Conservation (phyloP, 805 yeast genomes). For the Lipomyces sp. region DNA sequence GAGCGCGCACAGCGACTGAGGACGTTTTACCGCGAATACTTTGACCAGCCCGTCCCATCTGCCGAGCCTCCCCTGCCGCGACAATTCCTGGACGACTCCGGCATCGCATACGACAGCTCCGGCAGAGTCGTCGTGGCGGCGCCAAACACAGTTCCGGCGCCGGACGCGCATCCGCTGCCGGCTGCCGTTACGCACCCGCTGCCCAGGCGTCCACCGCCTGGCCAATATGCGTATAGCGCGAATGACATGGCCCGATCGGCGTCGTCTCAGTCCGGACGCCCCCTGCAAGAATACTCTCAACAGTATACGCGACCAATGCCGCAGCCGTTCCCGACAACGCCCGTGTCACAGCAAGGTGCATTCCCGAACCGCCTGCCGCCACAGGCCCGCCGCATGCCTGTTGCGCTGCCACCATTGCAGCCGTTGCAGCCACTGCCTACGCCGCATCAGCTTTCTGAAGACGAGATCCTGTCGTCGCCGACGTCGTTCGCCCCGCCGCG, state of each 20-base stretch:
- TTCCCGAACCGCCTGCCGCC: conserved; percentile 3
- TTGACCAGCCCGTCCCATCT: conserved; percentile 15
- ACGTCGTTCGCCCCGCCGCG: conserved; percentile 24
- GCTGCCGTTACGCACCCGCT: not conserved
- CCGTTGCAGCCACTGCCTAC: conserved; percentile 27
- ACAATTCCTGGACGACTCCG: conserved; percentile 9
- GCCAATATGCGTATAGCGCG: not conserved
- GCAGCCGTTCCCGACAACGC: not conserved
- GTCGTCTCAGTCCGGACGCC: conserved; percentile 4
- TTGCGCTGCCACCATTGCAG: conserved; percentile 14
- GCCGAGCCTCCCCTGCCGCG: not conserved
- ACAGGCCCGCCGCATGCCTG: not conserved
- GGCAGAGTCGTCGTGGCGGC: not conserved
- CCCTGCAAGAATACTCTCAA: not conserved
- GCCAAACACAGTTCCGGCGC: not conserved
- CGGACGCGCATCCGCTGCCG: not conserved
- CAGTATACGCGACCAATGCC: not conserved
- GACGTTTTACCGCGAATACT: conserved; percentile 24
- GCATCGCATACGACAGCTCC: conserved; percentile 5
- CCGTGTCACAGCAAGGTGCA: not conserved
- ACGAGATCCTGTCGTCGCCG: conserved; percentile 18
- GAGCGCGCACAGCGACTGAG: conserved; percentile 22
- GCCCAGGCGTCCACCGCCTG: not conserved
- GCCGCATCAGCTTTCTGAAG: conserved; percentile 24
- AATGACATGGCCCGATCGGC: conserved; percentile 5